phyloP scores from a whole-genome alignment of 495 filamentous ascomycete genomes.

The Penicillium diatomitis region DNA sequence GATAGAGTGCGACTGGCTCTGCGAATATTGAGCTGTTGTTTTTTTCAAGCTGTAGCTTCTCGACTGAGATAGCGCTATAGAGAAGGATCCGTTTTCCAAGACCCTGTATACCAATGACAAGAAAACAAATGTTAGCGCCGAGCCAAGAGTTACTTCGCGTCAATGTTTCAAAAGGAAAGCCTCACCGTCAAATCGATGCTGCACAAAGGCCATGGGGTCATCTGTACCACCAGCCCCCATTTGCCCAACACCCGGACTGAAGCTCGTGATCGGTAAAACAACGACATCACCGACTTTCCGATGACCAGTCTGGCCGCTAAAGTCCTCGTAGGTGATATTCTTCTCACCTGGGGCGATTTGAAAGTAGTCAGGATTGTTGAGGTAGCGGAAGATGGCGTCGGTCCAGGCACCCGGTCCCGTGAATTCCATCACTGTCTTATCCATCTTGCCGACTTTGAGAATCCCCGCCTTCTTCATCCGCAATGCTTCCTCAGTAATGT shows the following conservation, averaged over 20 bases:
- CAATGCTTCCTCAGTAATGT: constrained; percentile 75
- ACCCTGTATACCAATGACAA: constrained; percentile 9
- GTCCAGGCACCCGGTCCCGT: constrained; percentile 96
- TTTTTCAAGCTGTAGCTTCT: neutral
- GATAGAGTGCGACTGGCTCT: neutral
- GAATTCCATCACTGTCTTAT: constrained; percentile 86
- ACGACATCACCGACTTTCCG: constrained; percentile 94
- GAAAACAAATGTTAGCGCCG: constrained; percentile 3
- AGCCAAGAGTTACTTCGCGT: no score
- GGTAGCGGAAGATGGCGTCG: constrained; percentile 80
- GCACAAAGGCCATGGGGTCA: constrained; percentile 95
- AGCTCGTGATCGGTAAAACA: constrained; percentile 90
- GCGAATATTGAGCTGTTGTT: neutral
- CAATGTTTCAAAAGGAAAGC: neutral
- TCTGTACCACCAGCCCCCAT: constrained; percentile 89
- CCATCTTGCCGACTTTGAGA: constrained; percentile 54
- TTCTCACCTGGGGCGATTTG: constrained; percentile 58
- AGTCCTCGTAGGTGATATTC: constrained; percentile 78
- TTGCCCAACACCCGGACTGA: constrained; percentile 87
- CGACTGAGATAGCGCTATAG: constrained; percentile 10
- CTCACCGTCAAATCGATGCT: constrained; percentile 91
- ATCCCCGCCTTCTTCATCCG: constrained; percentile 60
- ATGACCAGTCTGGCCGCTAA: constrained; percentile 71
- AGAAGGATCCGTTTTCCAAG: constrained; percentile 32
- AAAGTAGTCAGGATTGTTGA: constrained; percentile 88